These are phyloP conservation scores for Phytophthora litchii DNA, from an alignment of 352 stramenopile species.

Conservation along the genomic window DNA sequence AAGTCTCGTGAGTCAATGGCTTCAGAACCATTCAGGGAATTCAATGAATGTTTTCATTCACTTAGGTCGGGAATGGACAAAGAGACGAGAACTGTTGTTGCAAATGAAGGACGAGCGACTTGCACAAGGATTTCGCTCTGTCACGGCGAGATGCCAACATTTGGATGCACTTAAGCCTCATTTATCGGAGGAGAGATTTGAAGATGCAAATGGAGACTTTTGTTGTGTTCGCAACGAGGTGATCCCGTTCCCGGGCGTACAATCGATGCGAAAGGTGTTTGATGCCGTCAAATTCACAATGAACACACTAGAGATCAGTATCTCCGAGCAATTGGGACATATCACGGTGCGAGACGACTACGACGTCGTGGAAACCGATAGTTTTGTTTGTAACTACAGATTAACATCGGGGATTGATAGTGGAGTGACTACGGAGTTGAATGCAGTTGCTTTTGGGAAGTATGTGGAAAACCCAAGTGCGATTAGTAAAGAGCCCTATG, in stretches of 20 bases:
- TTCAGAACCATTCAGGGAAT: constrained; percentile 8
- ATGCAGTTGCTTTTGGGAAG: constrained; percentile 21
- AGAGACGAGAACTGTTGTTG: constrained; percentile 23
- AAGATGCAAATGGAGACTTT: constrained; percentile 21
- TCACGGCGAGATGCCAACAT: constrained; percentile 21
- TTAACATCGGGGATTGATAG: constrained; percentile 14
- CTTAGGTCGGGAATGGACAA: constrained; percentile 17
- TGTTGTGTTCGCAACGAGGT: constrained; percentile 39
- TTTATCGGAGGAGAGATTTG: constrained; percentile 30
- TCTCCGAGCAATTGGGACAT: constrained; percentile 39
- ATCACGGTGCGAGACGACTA: constrained; percentile 33
- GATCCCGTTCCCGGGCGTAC: constrained; percentile 30
- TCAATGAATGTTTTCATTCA: constrained; percentile 12
- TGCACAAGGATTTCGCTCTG: constrained; percentile 18
- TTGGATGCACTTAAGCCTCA: constrained; percentile 33
- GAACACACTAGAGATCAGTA: constrained; percentile 39
- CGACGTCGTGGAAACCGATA: constrained; percentile 13
- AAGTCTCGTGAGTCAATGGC: constrained; percentile 10
- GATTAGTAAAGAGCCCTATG: constrained; percentile 6
- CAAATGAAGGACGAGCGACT: constrained; percentile 34
- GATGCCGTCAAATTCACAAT: constrained; percentile 40
- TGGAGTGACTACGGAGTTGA: constrained; percentile 21
- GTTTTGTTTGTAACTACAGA: constrained; percentile 20
- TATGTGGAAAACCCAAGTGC: constrained; percentile 4
- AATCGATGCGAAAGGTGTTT: constrained; percentile 31